A percentile compares a stretch with the other conserved stretches of the same genome.
phyloP scores from a whole-genome alignment of 495 filamentous ascomycete genomes.

The Neurospora cerealis region DNA sequence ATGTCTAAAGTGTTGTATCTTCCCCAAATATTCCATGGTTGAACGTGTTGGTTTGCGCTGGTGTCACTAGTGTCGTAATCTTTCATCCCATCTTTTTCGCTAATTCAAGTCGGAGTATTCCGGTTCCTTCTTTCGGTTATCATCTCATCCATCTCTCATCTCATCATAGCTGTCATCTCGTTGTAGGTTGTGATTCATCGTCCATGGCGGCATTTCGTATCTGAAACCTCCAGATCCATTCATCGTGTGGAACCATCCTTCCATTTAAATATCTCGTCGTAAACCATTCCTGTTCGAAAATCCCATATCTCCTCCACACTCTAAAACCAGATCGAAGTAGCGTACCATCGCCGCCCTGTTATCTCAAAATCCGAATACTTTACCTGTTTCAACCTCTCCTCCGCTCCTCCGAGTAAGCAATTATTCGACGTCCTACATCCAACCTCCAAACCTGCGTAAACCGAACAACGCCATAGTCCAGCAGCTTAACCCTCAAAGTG shows the following conservation, averaged over 20 bases:
- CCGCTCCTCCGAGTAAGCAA: background rate
- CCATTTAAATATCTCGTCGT: background rate
- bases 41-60: background rate
- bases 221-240: background rate
- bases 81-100: background rate
- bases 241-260: background rate
- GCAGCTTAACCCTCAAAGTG: slow-evolving; percentile 54
- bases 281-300: background rate
- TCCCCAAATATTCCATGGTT: background rate
- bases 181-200: background rate
- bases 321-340: background rate
- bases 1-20: background rate
- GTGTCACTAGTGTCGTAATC: background rate
- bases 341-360: background rate
- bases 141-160: background rate
- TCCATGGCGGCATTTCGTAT: background rate
- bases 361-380: background rate
- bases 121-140: background rate
- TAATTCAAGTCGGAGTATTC: background rate
- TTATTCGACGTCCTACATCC: background rate
- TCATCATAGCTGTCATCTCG: background rate
- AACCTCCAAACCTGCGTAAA: background rate
- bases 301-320: background rate
- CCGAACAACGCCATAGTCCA: background rate
- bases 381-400: background rate